Base-by-base conservation (phyloP, 2,329 filamentous ascomycete genomes). In the Iodosphaeria phyllophila region DNA sequence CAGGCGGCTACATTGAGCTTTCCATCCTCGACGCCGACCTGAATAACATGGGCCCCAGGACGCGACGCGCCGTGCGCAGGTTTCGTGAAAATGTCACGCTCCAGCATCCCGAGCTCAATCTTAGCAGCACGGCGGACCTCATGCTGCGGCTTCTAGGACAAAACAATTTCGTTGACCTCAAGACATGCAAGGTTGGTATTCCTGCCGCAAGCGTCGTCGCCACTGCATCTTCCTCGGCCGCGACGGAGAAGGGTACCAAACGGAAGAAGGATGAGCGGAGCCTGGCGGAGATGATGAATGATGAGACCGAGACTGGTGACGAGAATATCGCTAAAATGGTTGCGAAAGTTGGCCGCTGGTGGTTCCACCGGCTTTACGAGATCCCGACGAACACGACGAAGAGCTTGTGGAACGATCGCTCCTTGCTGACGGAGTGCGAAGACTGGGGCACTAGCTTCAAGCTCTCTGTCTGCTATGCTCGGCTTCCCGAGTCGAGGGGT, bases 361-460 rank as follows among this genome's bases (percentile, higher is more conserved):
- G 89, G 89, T 95, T 92, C 50, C 78, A 71, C 7, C 70, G 77
- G 26, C 93, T 86, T 55, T 95, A 93, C 46, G 86, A 93, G 50
- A 64, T 28, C 60, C 64, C 4, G 57, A 72, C 6, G 48, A 65
- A 30, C 50, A 60, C 57, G 24, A 51, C 55, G 23, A 53, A 56
- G 22, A 66, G 76, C 44, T 78, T 95, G 35, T 95, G 84, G 75
- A 64, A 60, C 23, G 77, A 93, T 42, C 66, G 62, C 28, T 61
- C 62, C 7, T 52, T 95, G 15, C 55, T 95, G 23, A 57, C 67
- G 10, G 89, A 98, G 51, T 93, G 84, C 41, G 78, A 91, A 50
- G 73, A 76, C 45, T 73, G 77, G 44, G 74, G 77, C 9, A 91
- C 84, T 1, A 91, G 77, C 33, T 74, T 95, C 47, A 83, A 86